Evolutionary conservation across 371 early-diverging fungal genomes (phyloP).

Genomic region (Apophysomyces elegans): DNA sequence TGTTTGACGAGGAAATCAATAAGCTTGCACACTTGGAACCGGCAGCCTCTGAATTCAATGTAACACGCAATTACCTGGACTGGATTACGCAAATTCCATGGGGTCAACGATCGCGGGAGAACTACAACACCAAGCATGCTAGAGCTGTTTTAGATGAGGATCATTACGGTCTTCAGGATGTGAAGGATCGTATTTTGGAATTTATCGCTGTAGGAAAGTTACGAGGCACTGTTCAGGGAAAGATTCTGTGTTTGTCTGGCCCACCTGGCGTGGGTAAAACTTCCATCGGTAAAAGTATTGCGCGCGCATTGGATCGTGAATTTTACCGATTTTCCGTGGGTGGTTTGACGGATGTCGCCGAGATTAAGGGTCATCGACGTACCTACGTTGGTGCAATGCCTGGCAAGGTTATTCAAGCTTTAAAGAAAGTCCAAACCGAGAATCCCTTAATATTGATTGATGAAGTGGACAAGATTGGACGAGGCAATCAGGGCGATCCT

Average conservation of each 20-base stretch:
- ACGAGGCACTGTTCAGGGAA: slow-evolving; percentile 93
- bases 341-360: slow-evolving; percentile 96
- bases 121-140: slow-evolving; percentile 88
- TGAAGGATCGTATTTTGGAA: slow-evolving; percentile 97
- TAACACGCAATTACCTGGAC: slow-evolving; percentile 96
- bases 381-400: slow-evolving; percentile 99
- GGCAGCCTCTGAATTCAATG: slow-evolving; percentile 96
- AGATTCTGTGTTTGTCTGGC: slow-evolving; percentile 95
- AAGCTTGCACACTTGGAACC: slow-evolving; percentile 94
- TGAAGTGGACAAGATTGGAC: slow-evolving; percentile 98
- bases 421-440: slow-evolving; percentile 97
- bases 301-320: slow-evolving; percentile 90
- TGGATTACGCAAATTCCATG: slow-evolving; percentile 98
- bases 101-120: slow-evolving; percentile 89
- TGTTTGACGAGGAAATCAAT: slow-evolving; percentile 96
- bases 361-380: slow-evolving; percentile 98
- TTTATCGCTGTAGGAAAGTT: slow-evolving; percentile 98
- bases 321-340: slow-evolving; percentile 97
- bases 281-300: slow-evolving; percentile 96
- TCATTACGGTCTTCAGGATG: slow-evolving; percentile 98
- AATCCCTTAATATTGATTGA: slow-evolving; percentile 97
- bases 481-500: slow-evolving; percentile 96
- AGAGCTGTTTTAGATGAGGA: slow-evolving; percentile 91
- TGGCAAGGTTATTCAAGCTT: slow-evolving; percentile 97
- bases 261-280: slow-evolving; percentile 99